Evolutionary conservation across 192 early-diverging fungal genomes (phyloP).

Genomic region (Backusella luteola): DNA sequence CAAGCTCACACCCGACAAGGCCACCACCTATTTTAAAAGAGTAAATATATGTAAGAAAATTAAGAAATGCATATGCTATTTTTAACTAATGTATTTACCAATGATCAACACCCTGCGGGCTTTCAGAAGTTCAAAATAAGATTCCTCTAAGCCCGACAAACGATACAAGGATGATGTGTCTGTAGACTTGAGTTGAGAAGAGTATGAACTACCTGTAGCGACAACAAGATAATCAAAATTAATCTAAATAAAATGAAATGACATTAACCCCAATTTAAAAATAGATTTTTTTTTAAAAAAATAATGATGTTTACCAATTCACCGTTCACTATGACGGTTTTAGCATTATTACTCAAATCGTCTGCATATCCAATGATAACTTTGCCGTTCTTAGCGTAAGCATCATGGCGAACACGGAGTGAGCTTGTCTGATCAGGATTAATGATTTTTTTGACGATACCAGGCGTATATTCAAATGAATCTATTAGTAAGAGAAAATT

Average conservation of each 20-base stretch:
- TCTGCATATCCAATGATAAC: slow-evolving; percentile 37
- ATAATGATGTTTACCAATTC: slow-evolving; percentile 19
- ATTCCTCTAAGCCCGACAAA: slow-evolving; percentile 24
- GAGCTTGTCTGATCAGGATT: slow-evolving; percentile 23
- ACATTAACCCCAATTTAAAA: not conserved
- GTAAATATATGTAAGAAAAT: not conserved
- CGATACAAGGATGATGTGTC: slow-evolving; percentile 37
- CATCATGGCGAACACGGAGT: slow-evolving; percentile 30
- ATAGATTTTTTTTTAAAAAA: not conserved
- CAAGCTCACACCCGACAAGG: slow-evolving; percentile 47
- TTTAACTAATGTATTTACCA: slow-evolving; percentile 22
- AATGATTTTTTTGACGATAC: slow-evolving; percentile 29
- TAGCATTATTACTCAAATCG: slow-evolving; percentile 17
- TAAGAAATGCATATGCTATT: not conserved
- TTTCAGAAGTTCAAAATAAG: slow-evolving; percentile 22
- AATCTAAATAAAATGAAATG: slow-evolving; percentile 22
- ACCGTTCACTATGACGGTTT: slow-evolving; percentile 25
- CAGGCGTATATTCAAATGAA: slow-evolving; percentile 42
- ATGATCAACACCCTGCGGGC: slow-evolving; percentile 39
- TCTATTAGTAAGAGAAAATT: slow-evolving; percentile 14
- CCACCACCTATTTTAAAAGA: slow-evolving; percentile 38
- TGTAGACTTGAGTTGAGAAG: slow-evolving; percentile 29
- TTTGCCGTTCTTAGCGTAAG: slow-evolving; percentile 32
- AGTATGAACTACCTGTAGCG: slow-evolving; percentile 36
- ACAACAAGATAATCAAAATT: slow-evolving; percentile 36